Evolutionary conservation across 805 yeast species (phyloP), one percentile per base, ranked within the genome.

Genomic region (Jamesozyma piceae): DNA sequence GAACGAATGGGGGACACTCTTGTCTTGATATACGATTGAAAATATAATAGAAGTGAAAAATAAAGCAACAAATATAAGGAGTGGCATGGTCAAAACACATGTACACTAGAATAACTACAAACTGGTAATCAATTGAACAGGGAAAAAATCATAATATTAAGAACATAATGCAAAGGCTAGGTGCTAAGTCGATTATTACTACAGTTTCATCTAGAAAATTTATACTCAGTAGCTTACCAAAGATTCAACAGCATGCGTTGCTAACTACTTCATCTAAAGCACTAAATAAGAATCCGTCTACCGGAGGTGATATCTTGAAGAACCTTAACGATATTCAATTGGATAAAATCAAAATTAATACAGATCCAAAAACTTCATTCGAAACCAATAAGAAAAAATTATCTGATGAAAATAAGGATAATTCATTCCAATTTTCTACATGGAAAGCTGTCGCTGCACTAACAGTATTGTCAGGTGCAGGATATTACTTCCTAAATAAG

Each of bases 361-460:
- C 15, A 5, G 37, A 36, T 5, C 13, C 20, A 3, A 37, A 30
- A 18, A 19, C 28, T 8, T 24, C 32, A 3, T 34, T 24, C 10
- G n/a, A n/a, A n/a, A 10, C 11, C 13, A 14, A 14, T 4, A 21
- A 29, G 14, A 26, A 29, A 19, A 13, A 27, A 4, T 20, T 32
- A n/a, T 28, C 29, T 11, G 29, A 38, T 18, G 36, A 33, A 13
- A 35, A 19, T 17, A n/a, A 10, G 15, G 27, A 37, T 24, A 41
- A 27, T 20, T n/a, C 30, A 18, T 36, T 37, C 14, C 29, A 82
- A 53, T 80, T 80, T 62, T 75, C 89, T n/a, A 73, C 86, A 9
- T 88, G 97, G 95, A 83, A 82, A 54, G 86, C 92, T 1, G 63
- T 77, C 2, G 54, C 83, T 20, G 71, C 88, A 55, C 45, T 83